Percentiles rank a stretch among this genome's conserved stretches.
Evolutionary conservation across 208 protist genomes (phyloP).

Genomic region (Acanthamoeba lenticulata): DNA sequence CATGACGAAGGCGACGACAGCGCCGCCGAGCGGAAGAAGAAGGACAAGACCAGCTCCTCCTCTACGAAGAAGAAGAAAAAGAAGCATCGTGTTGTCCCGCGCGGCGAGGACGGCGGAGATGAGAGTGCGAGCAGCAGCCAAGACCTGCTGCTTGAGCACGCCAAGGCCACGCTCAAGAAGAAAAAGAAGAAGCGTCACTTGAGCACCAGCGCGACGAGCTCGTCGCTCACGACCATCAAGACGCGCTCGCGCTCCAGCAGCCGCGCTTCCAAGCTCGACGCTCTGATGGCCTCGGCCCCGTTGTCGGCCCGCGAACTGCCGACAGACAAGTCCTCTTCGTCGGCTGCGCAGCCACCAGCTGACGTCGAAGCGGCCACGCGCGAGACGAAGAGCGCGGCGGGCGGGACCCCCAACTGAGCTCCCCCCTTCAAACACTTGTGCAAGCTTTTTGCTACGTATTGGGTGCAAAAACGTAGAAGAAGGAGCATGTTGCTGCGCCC

Average conservation of each 20-base stretch:
- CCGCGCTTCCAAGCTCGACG: background rate
- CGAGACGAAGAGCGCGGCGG: too few species aligned
- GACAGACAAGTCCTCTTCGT: too few species aligned
- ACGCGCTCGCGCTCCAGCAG: background rate
- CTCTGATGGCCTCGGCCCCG: too few species aligned
- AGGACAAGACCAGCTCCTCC: background rate
- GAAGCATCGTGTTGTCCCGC: background rate
- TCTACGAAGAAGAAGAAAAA: slow-evolving; percentile 2
- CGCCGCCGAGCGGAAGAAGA: background rate
- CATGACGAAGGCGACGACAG: background rate
- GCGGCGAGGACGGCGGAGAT: background rate
- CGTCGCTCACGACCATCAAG: background rate
- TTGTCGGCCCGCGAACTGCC: too few species aligned
- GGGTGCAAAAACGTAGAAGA: too few species aligned
- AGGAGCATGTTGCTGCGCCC: too few species aligned
- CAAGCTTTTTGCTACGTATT: too few species aligned
- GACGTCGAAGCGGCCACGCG: too few species aligned
- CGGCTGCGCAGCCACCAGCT: too few species aligned
- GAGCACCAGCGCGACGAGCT: background rate
- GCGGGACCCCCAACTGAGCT: too few species aligned
- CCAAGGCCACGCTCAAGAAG: background rate
- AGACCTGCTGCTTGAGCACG: background rate
- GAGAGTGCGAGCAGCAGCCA: slow-evolving; percentile 14
- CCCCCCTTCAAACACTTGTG: too few species aligned
- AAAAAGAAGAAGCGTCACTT: background rate